Percentiles rank a stretch among this genome's conserved stretches.
Conservation (phyloP, 371 early-diverging fungal genomes). For the Mortierella sp. region DNA sequence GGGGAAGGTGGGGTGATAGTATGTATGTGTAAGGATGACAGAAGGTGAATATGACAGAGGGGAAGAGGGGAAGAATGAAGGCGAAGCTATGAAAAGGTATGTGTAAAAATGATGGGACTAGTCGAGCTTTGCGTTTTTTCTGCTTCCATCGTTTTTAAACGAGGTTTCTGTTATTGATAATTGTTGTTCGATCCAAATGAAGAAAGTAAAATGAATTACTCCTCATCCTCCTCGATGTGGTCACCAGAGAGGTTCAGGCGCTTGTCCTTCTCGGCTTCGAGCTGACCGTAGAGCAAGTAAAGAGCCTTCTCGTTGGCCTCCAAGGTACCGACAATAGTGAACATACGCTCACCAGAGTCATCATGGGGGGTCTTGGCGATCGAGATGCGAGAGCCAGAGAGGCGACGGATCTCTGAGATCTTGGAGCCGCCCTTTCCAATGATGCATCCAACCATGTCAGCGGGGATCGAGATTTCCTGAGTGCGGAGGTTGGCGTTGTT, state of each 20-base stretch:
- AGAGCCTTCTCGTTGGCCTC: slow-evolving; percentile 92
- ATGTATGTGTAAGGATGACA: slow-evolving; percentile 23
- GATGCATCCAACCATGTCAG: slow-evolving; percentile 95
- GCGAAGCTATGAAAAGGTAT: slow-evolving; percentile 2
- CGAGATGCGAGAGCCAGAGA: slow-evolving; percentile 89
- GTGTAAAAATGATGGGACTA: not conserved
- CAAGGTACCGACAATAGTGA: slow-evolving; percentile 90
- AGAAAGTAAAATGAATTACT: slow-evolving; percentile 13
- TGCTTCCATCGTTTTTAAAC: not conserved
- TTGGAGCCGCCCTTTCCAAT: slow-evolving; percentile 93
- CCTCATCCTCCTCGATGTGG: slow-evolving; percentile 56
- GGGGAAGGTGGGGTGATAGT: not conserved
- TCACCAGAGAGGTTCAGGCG: slow-evolving; percentile 67
- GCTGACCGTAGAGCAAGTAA: slow-evolving; percentile 86
- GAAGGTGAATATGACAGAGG: slow-evolving; percentile 13
- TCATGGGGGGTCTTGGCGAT: slow-evolving; percentile 87
- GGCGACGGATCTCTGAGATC: slow-evolving; percentile 92
- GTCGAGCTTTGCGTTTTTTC: not conserved
- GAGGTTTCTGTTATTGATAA: not conserved
- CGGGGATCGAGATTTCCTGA: slow-evolving; percentile 91
- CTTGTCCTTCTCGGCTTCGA: slow-evolving; percentile 88
- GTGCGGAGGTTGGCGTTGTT: slow-evolving; percentile 74
- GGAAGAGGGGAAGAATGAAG: not conserved
- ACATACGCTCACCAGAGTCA: slow-evolving; percentile 85
- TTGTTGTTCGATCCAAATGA: not conserved